Evolutionary conservation across 495 filamentous ascomycete species (phyloP), one percentile per base, ranked within the genome.

Genomic region (Lindgomyces ingoldianus): DNA sequence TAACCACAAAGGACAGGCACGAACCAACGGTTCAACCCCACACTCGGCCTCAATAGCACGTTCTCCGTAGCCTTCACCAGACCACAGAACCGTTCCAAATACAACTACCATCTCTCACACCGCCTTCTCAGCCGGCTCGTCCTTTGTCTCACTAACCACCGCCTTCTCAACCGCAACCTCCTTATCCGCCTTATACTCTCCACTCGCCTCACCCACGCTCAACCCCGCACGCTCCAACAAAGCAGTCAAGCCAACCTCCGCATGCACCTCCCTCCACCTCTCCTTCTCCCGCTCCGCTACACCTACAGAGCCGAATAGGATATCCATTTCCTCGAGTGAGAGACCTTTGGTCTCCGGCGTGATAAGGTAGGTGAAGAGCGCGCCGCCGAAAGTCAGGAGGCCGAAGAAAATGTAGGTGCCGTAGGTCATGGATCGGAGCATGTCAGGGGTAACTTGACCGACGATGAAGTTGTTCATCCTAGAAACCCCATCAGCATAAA

Each of bases 381-480:
- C 82, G 72, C 87, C 89, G 6, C 87, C 65, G 57, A 86, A 85
- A 60, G 85, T 90, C 56, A 92, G 77, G 6, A 87, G 66, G 0
- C 88, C 90, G 68, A 93, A 93, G 69, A 93, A 82, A 61, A 92
- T 85, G 67, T 90, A 93, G 9, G 90, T 91, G 60, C 89, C 90
- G 75, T 87, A 93, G 2, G 82, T 81, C 65, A 91, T 87, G 39
- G 77, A 71, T 19, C 79, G 76, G 12, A 94, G 81, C 88, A 93
- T 89, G 67, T 88, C 83, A 0, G 89, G 89, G 0, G 89, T 92
- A 19, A 91, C 87, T 74, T 89, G 82, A 21, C 87, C 88, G 58
- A 91, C 87, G 67, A 86, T 85, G 66, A 85, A 84, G 72, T 87
- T 89, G 64, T 82, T 84, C 79, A 87, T 78, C 81, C 85, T 79